Base-by-base conservation (phyloP, 768 basidiomycete species). In the Calvatia gigantea region DNA sequence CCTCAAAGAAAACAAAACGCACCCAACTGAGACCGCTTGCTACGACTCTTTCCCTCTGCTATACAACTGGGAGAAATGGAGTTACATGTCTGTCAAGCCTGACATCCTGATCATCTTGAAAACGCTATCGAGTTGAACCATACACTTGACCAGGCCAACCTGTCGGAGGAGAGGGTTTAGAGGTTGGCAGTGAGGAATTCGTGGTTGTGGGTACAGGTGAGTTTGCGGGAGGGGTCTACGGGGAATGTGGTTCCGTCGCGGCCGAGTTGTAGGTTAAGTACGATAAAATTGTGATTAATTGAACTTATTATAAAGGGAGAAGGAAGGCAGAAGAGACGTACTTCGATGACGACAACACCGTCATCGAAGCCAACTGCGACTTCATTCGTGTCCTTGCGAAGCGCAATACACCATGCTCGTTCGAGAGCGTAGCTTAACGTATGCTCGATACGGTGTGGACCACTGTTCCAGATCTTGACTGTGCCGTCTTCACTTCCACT, bases 401-500 rank as follows among this genome's bases (percentile, higher is more conserved):
- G 81, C 0, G 91, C 79, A 50, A 93, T 81, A 68, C 94, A 98
- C 97, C 97, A 99, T 6, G 92, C 91, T 27, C 96, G 83, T 73
- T 98, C 97, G 48, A 99, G 74, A 0, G 91, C 92, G 65, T 98
- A 99, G 70, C 86, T 94, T 44, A 98, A 75, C 3, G 97, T 98
- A 67, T 95, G 98, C 71, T 98, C 97, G 38, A 99, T 76, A 8
- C 96, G 78, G 69, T 98, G 98, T 1, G 97, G 98, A 5, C 89
- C 89, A 41, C 91, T 89, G 66, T 98, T 96, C 97, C 97, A 99
- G 56, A 99, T 85, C 75, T 98, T 99, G 68, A 99, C 76, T 1
- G 94, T 94, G 4, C 97, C 97, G 64, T 98, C 97, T 69, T 98
- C 96, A 51, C 92, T 92, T 44, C 97, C 97, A 57, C 91, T 94